phyloP scores from a whole-genome alignment of 2,329 filamentous ascomycete genomes.

The Hortaea werneckii region DNA sequence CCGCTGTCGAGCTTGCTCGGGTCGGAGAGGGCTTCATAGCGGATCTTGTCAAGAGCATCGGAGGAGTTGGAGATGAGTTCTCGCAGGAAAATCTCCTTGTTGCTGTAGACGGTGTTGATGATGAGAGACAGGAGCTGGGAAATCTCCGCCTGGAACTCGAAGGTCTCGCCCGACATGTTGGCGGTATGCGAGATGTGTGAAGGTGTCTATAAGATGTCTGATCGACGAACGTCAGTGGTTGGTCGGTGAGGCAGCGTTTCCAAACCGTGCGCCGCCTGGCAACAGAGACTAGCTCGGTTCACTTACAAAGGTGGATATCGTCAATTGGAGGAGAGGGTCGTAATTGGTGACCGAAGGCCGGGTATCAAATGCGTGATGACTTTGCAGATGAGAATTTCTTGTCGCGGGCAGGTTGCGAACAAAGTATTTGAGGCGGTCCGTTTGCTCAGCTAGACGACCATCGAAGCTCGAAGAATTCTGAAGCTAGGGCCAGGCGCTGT shows the following conservation, averaged over 20 bases:
- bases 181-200: constrained; percentile 13
- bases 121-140: constrained; percentile 99
- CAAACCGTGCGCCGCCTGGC: background rate
- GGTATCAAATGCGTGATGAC: background rate
- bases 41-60: constrained; percentile 99
- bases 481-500: background rate
- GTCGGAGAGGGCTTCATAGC: constrained; percentile 96
- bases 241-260: background rate
- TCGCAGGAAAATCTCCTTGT: constrained; percentile 99
- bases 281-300: background rate
- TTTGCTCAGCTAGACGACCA: background rate
- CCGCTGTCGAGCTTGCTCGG: constrained; percentile 91
- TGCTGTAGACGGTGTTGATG: constrained; percentile 99
- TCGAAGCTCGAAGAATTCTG: background rate
- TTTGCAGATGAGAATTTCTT: background rate
- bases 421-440: background rate
- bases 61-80: constrained; percentile 97
- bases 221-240: background rate
- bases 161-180: constrained; percentile 82
- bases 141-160: constrained; percentile 99
- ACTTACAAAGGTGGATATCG: background rate
- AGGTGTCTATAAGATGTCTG: background rate
- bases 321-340: background rate
- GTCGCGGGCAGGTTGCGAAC: background rate
- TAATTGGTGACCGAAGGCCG: background rate